Evolutionary conservation across 306 rosid genomes (phyloP).

Genomic region (Casuarina glauca): DNA sequence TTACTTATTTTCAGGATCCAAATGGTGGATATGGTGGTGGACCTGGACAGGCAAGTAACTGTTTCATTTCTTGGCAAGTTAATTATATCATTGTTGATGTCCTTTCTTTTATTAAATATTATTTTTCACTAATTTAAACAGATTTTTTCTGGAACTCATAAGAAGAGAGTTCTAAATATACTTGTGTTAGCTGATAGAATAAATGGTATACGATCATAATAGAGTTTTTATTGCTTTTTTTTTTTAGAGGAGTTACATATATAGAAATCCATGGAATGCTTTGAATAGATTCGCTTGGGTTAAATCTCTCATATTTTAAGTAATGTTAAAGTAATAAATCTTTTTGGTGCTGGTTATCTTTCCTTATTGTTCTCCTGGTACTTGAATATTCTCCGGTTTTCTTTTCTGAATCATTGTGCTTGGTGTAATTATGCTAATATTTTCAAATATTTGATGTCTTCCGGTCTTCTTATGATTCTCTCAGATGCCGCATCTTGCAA

Average conservation of each 20-base stretch:
- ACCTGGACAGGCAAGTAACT: conserved; percentile 88
- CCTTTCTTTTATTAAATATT: conserved; percentile 15
- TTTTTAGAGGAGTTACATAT: not conserved
- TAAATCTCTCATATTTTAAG: not conserved
- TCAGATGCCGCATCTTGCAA: conserved; percentile 97
- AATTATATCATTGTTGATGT: conserved; percentile 16
- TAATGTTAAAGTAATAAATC: not conserved
- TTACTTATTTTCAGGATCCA: conserved; percentile 61
- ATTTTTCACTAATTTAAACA: not conserved
- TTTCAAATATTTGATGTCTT: no score
- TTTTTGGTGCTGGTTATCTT: not conserved
- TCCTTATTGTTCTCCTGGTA: not conserved
- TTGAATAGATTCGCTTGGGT: not conserved
- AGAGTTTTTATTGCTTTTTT: not conserved
- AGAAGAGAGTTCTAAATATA: not conserved
- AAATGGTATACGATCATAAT: conserved; percentile 12
- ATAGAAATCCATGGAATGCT: not conserved
- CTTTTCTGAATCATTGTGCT: not conserved
- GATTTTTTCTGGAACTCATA: not conserved
- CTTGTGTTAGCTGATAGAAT: conserved; percentile 4
- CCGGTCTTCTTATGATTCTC: conserved; percentile 17
- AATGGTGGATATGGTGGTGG: conserved; percentile 94
- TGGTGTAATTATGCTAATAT: not conserved
- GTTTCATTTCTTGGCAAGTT: not conserved
- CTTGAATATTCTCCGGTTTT: not conserved